Percentiles rank a stretch among this genome's conserved stretches.
Conservation (phyloP, 1,139 yeast genomes). For the Debaryomyces psychrophilus region DNA sequence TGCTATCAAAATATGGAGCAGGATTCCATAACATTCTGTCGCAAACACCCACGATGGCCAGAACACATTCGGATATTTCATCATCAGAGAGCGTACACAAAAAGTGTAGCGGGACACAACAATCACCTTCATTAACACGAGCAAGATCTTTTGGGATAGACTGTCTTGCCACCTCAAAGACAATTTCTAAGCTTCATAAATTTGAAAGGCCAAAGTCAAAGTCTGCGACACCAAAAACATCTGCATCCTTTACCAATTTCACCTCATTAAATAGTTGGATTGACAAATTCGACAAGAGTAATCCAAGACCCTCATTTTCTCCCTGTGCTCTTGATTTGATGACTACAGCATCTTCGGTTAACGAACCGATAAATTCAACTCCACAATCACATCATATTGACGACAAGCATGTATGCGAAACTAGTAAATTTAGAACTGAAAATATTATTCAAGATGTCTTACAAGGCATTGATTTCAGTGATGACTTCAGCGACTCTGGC, state of each 20-base stretch:
- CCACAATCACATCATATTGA: neutral
- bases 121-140: constrained; percentile 29
- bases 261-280: constrained; percentile 35
- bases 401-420: neutral
- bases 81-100: constrained; percentile 17
- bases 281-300: constrained; percentile 31
- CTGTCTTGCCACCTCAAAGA: constrained; percentile 13
- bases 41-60: constrained; percentile 27
- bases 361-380: neutral
- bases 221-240: constrained; percentile 7
- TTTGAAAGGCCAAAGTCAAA: constrained; percentile 6
- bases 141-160: constrained; percentile 36
- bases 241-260: constrained; percentile 9
- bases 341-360: neutral
- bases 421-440: neutral
- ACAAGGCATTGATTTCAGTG: constrained; percentile 20
- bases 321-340: neutral
- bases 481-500: constrained; percentile 22
- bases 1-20: constrained; percentile 44
- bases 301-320: neutral
- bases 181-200: constrained; percentile 7
- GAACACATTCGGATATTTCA: constrained; percentile 34
- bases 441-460: neutral
- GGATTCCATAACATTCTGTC: constrained; percentile 30
- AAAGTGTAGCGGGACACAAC: constrained; percentile 9